Base-by-base conservation (phyloP, 805 yeast species). In the Candida coquimbonensis region DNA sequence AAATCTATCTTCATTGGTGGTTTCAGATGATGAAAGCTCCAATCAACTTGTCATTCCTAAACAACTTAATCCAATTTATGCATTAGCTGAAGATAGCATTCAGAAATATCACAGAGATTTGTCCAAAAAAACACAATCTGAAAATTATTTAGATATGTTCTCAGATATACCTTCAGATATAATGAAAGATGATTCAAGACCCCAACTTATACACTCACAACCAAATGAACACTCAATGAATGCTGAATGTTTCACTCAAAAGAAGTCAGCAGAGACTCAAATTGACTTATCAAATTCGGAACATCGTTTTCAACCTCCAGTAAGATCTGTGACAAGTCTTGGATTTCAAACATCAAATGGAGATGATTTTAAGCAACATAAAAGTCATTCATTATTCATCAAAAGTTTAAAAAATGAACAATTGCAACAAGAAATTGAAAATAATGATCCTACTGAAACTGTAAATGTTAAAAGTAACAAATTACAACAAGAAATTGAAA, bases 11-110 rank as follows among this genome's bases (percentile, higher is more conserved):
- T 53, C 57, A 0, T 55, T 54, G 2, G 54, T 58, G 5, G 49
- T 55, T 5, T 56, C 61, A 1, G 62, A 58, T 34, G 60, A 53
- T 31, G 61, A 55, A 32, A 51, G 44, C 31, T 29, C 31, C 19
- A 26, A 34, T 19, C 14, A 31, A 24, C 31, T 21, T 17, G 45
- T 34, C n/a, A 38, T 34, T 43, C 41, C 1, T 43, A 49, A 7
- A 12, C 25, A 16, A 9, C 17, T 5, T 2, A 7, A 12, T 0
- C 34, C 38, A 8, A 35, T 14, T 19, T 36, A 36, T n/a, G 36
- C 45, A 13, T 16, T 46, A 12, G 54, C 54, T 2, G 58, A 57
- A 31, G 60, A 56, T 39, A 56, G 60, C 14, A 46, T 55, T 11
- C 55, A 50, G 21, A 40, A 40, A 13, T 35, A 40, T 17, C 43